Evolutionary conservation across 2,329 filamentous ascomycete species (phyloP).

Genomic region (Aspergillus transmontanensis): DNA sequence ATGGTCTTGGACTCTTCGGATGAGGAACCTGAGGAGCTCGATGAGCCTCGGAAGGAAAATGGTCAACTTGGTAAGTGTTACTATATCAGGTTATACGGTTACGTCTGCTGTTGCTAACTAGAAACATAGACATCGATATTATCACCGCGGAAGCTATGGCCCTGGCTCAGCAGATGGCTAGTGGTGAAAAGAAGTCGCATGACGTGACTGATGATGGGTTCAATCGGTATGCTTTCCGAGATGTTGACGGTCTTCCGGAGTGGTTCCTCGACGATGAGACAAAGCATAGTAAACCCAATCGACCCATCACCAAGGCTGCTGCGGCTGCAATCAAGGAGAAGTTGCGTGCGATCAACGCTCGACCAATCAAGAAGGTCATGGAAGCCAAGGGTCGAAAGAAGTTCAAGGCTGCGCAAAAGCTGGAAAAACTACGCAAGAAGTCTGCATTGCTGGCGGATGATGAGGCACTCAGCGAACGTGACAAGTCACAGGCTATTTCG

Average conservation of each 20-base stretch:
- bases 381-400: constrained; percentile 98
- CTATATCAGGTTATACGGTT: background rate
- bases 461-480: constrained; percentile 91
- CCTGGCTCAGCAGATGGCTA: constrained; percentile 86
- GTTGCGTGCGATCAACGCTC: constrained; percentile 84
- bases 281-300: constrained; percentile 78
- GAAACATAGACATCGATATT: constrained; percentile 79
- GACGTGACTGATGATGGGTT: constrained; percentile 89
- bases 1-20: constrained; percentile 36
- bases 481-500: constrained; percentile 84
- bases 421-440: constrained; percentile 98
- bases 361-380: constrained; percentile 98
- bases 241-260: constrained; percentile 87
- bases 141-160: constrained; percentile 99
- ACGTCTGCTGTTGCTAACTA: constrained; percentile 21
- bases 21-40: constrained; percentile 35
- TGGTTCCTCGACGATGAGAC: constrained; percentile 97
- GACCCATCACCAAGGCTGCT: constrained; percentile 89
- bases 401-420: constrained; percentile 83
- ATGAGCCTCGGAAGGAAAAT: constrained; percentile 45
- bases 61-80: constrained; percentile 47
- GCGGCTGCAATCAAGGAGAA: constrained; percentile 95
- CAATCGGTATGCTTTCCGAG: constrained; percentile 89
- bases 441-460: constrained; percentile 85
- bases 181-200: constrained; percentile 75